Evolutionary conservation across 176 grass and related monocot genomes (phyloP), one percentile per base, ranked within the genome.

Genomic region (Oryza longistaminata): DNA sequence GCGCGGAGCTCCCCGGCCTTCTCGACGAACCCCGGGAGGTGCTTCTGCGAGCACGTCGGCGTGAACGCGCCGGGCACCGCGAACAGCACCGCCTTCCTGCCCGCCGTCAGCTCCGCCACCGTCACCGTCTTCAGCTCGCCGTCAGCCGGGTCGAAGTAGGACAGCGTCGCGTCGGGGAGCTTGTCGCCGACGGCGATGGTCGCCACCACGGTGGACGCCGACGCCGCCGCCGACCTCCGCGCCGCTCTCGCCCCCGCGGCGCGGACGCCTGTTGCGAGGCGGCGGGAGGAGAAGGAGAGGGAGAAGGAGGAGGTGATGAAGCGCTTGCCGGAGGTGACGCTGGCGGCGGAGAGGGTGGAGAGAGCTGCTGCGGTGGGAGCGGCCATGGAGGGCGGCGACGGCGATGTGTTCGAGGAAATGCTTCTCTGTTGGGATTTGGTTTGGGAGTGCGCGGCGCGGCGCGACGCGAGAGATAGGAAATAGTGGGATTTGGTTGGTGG

Each of bases 11-110:
- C 95, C 7, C 21, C 82, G 0, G 92, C 88, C 75, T 91, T 91
- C 52, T 74, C 92, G 16, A 85, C 86, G 85, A 97, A 97, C 22
- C 95, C 95, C 0, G 90, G 95, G 11, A 97, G 66, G 81, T 94
- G 95, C 84, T 97, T 97, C 88, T 91, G 90, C 15, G 95, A 97
- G 86, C 95, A 97, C 15, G 95, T 97, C 7, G 92, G 90, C 9
- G 95, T 97, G 86, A 97, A 97, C 79, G 95, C 95, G 22, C 92
- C 95, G 0, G 90, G 95, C 6, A 97, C 90, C 0, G 92, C 90
- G 86, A 97, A 94, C 5, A 97, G 70, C 33, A 94, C 14, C 0
- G 75, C 68, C 43, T 86, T 94, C 81, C 94, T 97, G n/a, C 92
- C 92, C 22, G 81, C 72, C 0, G 95, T 97, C 0, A 97, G 92